Percentiles rank a stretch among this genome's conserved stretches.
phyloP scores from a whole-genome alignment of 345 rosid genomes.

The Acer yangbiense region DNA sequence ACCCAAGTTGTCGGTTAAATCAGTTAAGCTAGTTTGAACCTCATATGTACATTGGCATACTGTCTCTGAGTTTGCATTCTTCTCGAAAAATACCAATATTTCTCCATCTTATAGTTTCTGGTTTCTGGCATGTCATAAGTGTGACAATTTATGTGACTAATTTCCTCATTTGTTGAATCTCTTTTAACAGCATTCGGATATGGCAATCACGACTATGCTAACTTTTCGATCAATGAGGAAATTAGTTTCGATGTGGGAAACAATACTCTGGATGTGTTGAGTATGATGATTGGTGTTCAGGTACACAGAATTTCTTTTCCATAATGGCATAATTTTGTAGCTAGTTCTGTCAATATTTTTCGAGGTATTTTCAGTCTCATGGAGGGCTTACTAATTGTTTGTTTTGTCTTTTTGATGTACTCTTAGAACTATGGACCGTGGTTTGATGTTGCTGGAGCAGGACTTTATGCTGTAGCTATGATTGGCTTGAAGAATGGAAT shows the following conservation, averaged over 20 bases:
- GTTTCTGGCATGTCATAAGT: neutral
- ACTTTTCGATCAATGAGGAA: constrained; percentile 43
- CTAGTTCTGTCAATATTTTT: neutral
- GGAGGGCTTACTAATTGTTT: neutral
- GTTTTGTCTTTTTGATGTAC: neutral
- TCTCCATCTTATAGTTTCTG: too few species aligned
- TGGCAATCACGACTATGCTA: constrained; percentile 54
- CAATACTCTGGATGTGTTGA: constrained; percentile 56
- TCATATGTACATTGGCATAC: too few species aligned
- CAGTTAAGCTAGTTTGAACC: too few species aligned
- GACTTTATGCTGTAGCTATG: constrained; percentile 40
- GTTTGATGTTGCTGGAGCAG: constrained; percentile 65
- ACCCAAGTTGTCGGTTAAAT: too few species aligned
- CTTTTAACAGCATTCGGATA: constrained; percentile 48
- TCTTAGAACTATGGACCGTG: constrained; percentile 63
- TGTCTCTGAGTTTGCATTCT: too few species aligned
- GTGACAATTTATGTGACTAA: neutral
- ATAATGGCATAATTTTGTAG: too few species aligned
- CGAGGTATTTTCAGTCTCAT: constrained; percentile 5
- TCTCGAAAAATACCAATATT: too few species aligned
- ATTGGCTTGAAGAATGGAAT: constrained; percentile 27
- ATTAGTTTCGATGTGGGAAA: constrained; percentile 47
- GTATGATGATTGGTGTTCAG: constrained; percentile 67
- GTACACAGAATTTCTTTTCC: constrained; percentile 23
- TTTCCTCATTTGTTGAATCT: constrained; percentile 4